A percentile compares a stretch with the other conserved stretches of the same genome.
These are phyloP conservation scores for Aspergillus intermedius DNA, from an alignment of 2,329 filamentous ascomycete species.

Conservation along the genomic window DNA sequence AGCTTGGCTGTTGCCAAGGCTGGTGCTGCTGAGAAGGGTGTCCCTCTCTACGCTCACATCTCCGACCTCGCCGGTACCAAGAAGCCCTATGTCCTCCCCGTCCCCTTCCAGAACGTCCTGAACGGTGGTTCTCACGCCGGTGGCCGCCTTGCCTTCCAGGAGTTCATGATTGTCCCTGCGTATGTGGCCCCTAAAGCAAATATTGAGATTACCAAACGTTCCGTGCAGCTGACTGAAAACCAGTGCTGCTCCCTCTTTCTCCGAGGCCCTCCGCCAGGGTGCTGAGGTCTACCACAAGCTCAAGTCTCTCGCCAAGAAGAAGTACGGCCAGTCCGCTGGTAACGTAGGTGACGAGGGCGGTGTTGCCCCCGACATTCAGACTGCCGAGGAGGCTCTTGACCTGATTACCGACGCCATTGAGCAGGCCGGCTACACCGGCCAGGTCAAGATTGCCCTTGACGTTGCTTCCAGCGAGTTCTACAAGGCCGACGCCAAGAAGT, in stretches of 20 bases:
- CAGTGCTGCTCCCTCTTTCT: conserved; percentile 79
- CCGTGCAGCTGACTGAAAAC: neutral
- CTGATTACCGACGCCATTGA: conserved; percentile 94
- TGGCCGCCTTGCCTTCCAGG: conserved; percentile 90
- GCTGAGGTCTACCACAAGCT: conserved; percentile 97
- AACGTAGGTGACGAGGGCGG: conserved; percentile 99
- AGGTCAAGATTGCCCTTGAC: conserved; percentile 98
- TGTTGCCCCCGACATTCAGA: conserved; percentile 98
- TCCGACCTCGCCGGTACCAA: conserved; percentile 83
- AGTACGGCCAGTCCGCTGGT: conserved; percentile 96
- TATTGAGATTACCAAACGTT: neutral
- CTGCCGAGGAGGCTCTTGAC: conserved; percentile 89
- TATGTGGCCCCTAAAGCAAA: conserved; percentile 38
- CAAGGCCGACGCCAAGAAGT: conserved; percentile 96
- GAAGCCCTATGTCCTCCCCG: conserved; percentile 84
- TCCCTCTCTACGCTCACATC: conserved; percentile 81
- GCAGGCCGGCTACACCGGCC: conserved; percentile 87
- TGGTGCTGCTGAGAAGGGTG: conserved; percentile 79
- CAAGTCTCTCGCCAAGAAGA: conserved; percentile 96
- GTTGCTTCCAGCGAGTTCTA: conserved; percentile 99
- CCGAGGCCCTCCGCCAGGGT: conserved; percentile 92
- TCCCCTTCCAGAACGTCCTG: conserved; percentile 90
- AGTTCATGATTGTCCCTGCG: conserved; percentile 91
- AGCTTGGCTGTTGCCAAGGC: conserved; percentile 80
- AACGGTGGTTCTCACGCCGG: conserved; percentile 95